Base-by-base conservation (phyloP, 2,329 filamentous ascomycete genomes). In the Aspergillus pseudotamarii region DNA sequence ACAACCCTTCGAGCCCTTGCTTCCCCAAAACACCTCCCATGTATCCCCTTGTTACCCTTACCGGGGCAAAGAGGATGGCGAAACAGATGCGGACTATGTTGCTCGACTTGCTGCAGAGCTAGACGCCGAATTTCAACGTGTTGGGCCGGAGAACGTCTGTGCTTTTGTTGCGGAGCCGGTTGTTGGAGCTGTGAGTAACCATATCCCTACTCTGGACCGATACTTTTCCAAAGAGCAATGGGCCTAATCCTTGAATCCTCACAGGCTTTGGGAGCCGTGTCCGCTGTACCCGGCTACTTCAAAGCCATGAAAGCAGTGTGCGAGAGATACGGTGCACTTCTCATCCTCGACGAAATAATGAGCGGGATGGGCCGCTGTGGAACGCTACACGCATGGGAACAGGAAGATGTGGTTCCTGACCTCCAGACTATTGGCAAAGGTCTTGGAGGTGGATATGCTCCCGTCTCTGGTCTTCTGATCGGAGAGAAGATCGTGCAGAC, bases 301-400 rank as follows among this genome's bases (percentile, higher is more conserved):
- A 78, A 81, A 57, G 90, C 89, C 0, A 86, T 94, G 76, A 85
- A 85, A 69, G 79, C 80, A 2, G 80, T 95, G 1, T 95, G 92
- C 73, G 84, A 89, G 58, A 86, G 86, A 64, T 83, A 94, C 71
- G 91, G 89, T 0, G 87, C 89, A 0, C 83, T 95, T 0, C 81
- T 95, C n/a, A 89, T 94, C 53, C 78, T 94, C 0, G 92, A 95
- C 70, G 92, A 94, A 72, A 84, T 93, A 51, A 92, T 93, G 89
- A 85, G 82, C 65, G 86, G 87, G 2, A 84, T 86, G 79, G 87
- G 87, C 8, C 81, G 86, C 8, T 82, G 79, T n/a, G 86, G 86
- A 1, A 84, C 83, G 1, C 71, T 86, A 3, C 86, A 88, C 67
- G 86, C 84, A 8, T 89, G 85, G 85, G 81, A 88, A 65, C 81